Conservation (phyloP, 2,329 filamentous ascomycete genomes). For the Neonectria ditissima region DNA sequence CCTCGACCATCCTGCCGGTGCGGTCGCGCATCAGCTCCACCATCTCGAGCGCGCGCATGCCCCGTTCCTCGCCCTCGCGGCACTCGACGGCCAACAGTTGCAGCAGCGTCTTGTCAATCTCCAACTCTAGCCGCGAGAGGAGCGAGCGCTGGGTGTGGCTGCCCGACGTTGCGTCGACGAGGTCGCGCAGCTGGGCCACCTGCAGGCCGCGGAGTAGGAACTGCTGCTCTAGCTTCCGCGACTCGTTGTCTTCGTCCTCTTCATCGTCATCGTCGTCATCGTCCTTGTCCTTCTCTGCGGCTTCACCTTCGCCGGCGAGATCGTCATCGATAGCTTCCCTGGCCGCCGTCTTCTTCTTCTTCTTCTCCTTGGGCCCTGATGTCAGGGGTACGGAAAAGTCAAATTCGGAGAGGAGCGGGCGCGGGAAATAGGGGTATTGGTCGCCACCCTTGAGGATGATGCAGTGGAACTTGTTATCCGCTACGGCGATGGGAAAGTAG, state of each 20-base stretch:
- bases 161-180: conserved; percentile 73
- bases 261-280: conserved; percentile 51
- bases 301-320: conserved; percentile 49
- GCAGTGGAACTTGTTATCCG: conserved; percentile 93
- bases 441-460: conserved; percentile 98
- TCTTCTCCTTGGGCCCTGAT: conserved; percentile 57
- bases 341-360: conserved; percentile 47
- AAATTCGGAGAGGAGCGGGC: conserved; percentile 91
- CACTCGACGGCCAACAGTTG: conserved; percentile 93
- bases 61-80: conserved; percentile 89
- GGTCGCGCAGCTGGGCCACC: conserved; percentile 79
- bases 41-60: conserved; percentile 94
- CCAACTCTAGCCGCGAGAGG: conserved; percentile 79
- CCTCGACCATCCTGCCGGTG: conserved; percentile 89
- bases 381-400: conserved; percentile 88
- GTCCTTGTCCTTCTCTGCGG: conserved; percentile 51
- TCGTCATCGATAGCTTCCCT: conserved; percentile 47
- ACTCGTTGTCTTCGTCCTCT: conserved; percentile 59
- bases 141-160: conserved; percentile 71
- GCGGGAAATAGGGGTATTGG: conserved; percentile 91
- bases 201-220: conserved; percentile 82
- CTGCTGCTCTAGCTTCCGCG: conserved; percentile 78
- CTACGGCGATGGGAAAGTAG: conserved; percentile 96
- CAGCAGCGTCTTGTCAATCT: conserved; percentile 89
- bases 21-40: conserved; percentile 87